Evolutionary conservation across 2,329 filamentous ascomycete genomes (phyloP).

Genomic region (Claviceps monticola): DNA sequence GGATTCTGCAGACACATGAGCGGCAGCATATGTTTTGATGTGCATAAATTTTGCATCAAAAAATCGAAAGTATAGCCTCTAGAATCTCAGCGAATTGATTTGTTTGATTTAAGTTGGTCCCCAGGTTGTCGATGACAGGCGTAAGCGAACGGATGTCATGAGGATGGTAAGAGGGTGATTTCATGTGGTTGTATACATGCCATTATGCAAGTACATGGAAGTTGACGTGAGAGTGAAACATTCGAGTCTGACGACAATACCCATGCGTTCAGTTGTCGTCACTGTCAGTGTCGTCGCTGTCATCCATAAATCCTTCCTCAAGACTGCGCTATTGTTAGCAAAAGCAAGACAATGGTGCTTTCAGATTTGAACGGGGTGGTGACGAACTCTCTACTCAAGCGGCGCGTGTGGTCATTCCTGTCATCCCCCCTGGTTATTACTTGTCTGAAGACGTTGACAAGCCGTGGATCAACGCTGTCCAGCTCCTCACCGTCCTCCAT

Average conservation of each 20-base stretch:
- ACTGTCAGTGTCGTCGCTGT: conserved; percentile 29
- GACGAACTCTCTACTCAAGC: conserved; percentile 61
- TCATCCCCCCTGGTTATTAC: conserved; percentile 26
- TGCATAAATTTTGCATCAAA: background rate
- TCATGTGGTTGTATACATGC: background rate
- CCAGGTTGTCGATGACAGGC: background rate
- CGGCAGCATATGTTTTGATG: conserved; percentile 2
- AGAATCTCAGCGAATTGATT: conserved; percentile 3
- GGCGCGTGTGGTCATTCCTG: conserved; percentile 35
- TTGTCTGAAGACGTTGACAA: conserved; percentile 24
- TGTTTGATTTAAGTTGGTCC: background rate
- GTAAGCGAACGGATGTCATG: background rate
- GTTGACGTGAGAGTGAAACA: background rate
- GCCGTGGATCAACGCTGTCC: conserved; percentile 41
- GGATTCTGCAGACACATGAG: background rate
- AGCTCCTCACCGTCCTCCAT: conserved; percentile 51
- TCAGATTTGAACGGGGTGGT: background rate
- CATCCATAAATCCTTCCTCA: conserved; percentile 29
- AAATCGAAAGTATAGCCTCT: background rate
- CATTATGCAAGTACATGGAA: background rate
- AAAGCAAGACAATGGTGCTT: background rate
- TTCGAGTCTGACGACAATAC: background rate
- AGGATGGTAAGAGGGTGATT: background rate
- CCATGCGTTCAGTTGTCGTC: conserved; percentile 23
- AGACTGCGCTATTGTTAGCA: conserved; percentile 10